Evolutionary conservation across 2,329 filamentous ascomycete species (phyloP), one percentile per base, ranked within the genome.

Genomic region (Fusarium sp.): DNA sequence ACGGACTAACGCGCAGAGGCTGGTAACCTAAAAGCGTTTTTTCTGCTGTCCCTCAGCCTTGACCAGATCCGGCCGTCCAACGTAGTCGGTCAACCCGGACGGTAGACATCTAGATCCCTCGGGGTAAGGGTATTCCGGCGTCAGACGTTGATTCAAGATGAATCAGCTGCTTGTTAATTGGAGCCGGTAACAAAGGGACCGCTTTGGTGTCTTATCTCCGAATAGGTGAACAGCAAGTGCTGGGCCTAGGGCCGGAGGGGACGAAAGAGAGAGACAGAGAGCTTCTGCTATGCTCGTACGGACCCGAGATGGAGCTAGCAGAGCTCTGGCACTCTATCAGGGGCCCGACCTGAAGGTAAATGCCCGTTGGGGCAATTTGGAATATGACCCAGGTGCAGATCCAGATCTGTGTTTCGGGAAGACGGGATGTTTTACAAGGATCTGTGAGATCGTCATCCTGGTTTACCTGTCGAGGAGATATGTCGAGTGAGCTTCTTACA

Each of bases 21-120:
- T 73, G 37, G 16, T 60, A 52, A 61, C 54, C 69, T 37, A 54
- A 62, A 65, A n/a, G 27, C 58, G 52, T 37, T 64, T 27, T 31
- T 57, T 31, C 11, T 59, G 35, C 31, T 48, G 39, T 37, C 41
- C 16, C 57, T 52, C 65, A 73, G 65, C 52, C 72, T 75, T 75
- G 60, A 50, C 73, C 66, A 70, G 59, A 75, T 75, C 73, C 73
- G 73, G 73, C 69, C 69, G 67, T 27, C 24, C 60, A 48, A 31
- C 27, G 41, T 20, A 33, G 50, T 45, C 63, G 72, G 72, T 41
- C 50, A 67, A 64, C 62, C 72, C 72, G 66, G 48, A 64, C 54
- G 27, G 43, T 59, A 54, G 37, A 56, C 72, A 58, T 73, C 72
- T 68, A 68, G 69, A 68, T 64, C 41, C 41, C 24, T 50, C 3